These are phyloP conservation scores for Zasmidium angulare DNA, from an alignment of 2,329 filamentous ascomycete species.

Conservation along the genomic window DNA sequence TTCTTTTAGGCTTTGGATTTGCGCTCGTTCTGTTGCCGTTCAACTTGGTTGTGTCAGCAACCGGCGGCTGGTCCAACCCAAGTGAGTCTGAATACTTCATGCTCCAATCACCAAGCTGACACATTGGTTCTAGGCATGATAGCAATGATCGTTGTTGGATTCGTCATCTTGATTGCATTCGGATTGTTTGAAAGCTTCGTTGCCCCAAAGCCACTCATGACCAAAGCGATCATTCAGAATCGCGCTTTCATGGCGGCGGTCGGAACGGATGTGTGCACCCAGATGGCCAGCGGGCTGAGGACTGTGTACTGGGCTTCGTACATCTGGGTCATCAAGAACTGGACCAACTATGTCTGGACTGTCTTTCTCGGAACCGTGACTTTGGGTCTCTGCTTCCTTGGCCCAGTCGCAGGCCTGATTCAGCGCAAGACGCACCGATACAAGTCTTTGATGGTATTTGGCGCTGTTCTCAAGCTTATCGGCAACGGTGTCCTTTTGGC, in stretches of 20 bases:
- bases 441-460: constrained; percentile 44
- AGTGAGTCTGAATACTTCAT: too few species aligned
- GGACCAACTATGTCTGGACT: constrained; percentile 45
- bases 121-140: too few species aligned
- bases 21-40: constrained; percentile 25
- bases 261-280: constrained; percentile 14
- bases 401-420: constrained; percentile 34
- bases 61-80: constrained; percentile 24
- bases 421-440: constrained; percentile 43
- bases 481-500: constrained; percentile 40
- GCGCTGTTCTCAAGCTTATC: constrained; percentile 38
- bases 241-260: constrained; percentile 23
- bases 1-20: constrained; percentile 24
- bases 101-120: too few species aligned
- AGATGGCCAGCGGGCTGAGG: constrained; percentile 21
- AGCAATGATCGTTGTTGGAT: constrained; percentile 10
- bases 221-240: constrained; percentile 24
- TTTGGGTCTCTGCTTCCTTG: constrained; percentile 40
- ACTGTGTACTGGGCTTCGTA: constrained; percentile 32
- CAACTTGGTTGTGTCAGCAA: constrained; percentile 20
- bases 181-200: constrained; percentile 11
- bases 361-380: constrained; percentile 44
- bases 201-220: constrained; percentile 22
- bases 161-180: constrained; percentile 8
- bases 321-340: constrained; percentile 44